A percentile compares a stretch with the other conserved stretches of the same genome.
Evolutionary conservation across 306 rosid genomes (phyloP).

Genomic region (Prunus salicina): DNA sequence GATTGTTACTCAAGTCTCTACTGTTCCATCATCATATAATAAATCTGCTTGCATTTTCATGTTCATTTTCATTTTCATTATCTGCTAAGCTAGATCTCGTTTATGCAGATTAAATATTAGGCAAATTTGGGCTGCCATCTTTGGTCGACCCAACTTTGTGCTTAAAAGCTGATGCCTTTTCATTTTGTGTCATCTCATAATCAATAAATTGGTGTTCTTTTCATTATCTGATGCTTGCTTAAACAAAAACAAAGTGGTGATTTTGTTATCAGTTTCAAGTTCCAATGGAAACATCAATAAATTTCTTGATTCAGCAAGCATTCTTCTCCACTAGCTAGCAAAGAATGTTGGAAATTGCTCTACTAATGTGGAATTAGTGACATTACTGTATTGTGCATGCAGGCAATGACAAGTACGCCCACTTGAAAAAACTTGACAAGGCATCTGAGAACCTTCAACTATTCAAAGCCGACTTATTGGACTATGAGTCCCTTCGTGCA

Average conservation of each 20-base stretch:
- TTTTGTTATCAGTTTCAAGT: no score
- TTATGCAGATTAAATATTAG: not conserved
- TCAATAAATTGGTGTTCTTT: no score
- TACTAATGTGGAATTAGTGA: not conserved
- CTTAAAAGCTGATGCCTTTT: no score
- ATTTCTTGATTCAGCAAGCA: no score
- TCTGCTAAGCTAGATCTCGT: not conserved
- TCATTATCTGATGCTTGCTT: no score
- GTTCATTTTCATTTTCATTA: not conserved
- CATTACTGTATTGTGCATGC: not conserved
- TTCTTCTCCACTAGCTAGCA: no score
- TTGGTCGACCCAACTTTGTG: no score
- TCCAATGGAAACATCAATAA: no score
- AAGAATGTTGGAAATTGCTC: slow-evolving; percentile 5
- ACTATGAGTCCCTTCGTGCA: slow-evolving; percentile 32
- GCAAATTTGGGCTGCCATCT: no score
- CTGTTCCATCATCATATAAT: not conserved
- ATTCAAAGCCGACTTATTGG: slow-evolving; percentile 36
- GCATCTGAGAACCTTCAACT: slow-evolving; percentile 34
- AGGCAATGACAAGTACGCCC: slow-evolving; percentile 35
- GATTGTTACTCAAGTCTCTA: not conserved
- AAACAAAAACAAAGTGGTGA: no score
- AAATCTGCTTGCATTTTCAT: not conserved
- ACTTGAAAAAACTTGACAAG: slow-evolving; percentile 30
- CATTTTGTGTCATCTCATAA: no score